Evolutionary conservation across 1,139 yeast genomes (phyloP).

Genomic region (Debaryomyces fabryi): DNA sequence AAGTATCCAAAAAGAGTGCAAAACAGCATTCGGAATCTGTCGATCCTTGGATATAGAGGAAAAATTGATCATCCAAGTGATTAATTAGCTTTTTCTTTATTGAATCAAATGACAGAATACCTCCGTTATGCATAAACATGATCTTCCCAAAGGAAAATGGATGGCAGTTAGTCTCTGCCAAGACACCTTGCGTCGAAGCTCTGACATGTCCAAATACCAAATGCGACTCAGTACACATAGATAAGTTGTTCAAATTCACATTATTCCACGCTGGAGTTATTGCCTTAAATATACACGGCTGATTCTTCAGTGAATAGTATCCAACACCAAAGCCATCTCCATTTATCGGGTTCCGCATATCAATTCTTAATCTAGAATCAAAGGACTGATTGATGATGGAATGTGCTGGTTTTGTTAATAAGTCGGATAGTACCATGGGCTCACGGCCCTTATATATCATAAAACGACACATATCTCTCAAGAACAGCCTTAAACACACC

Average conservation of each 20-base stretch:
- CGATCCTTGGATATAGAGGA: slow-evolving; percentile 82
- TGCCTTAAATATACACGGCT: slow-evolving; percentile 71
- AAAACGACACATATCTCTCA: slow-evolving; percentile 44
- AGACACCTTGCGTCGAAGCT: slow-evolving; percentile 93
- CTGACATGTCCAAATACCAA: slow-evolving; percentile 94
- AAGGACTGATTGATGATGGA: slow-evolving; percentile 95
- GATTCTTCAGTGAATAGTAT: slow-evolving; percentile 68
- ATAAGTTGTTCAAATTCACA: slow-evolving; percentile 79
- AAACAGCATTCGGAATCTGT: slow-evolving; percentile 96
- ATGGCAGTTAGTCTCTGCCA: slow-evolving; percentile 94
- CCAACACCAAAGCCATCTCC: slow-evolving; percentile 99
- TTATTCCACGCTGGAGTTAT: slow-evolving; percentile 99
- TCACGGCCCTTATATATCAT: slow-evolving; percentile 61
- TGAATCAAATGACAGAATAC: slow-evolving; percentile 69
- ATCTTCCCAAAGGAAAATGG: slow-evolving; percentile 85
- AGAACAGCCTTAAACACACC: background rate
- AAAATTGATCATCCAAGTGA: slow-evolving; percentile 78
- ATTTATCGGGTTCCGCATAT: slow-evolving; percentile 86
- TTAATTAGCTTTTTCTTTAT: slow-evolving; percentile 75
- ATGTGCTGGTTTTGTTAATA: slow-evolving; percentile 93
- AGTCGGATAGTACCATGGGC: slow-evolving; percentile 81
- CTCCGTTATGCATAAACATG: slow-evolving; percentile 98
- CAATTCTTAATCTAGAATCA: slow-evolving; percentile 85
- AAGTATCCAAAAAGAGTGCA: slow-evolving; percentile 80
- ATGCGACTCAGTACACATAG: slow-evolving; percentile 82